These are phyloP conservation scores for Moniliella sp. DNA, from an alignment of 1,284 basidiomycete species.

Conservation along the genomic window DNA sequence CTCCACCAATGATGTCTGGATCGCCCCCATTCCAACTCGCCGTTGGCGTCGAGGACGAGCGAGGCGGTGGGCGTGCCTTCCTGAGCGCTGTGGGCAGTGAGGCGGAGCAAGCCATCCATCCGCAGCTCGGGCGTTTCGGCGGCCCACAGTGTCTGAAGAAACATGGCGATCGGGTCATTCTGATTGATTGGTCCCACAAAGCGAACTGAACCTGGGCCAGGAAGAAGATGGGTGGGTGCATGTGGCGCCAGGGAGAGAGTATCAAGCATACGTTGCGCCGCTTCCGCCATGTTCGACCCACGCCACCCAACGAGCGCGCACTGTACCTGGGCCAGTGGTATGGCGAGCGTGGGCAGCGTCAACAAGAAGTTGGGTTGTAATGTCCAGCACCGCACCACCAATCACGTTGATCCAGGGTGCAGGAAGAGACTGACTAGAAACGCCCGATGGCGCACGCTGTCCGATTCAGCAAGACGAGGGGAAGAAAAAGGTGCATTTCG, in stretches of 20 bases:
- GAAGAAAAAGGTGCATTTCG: no score
- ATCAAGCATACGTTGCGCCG: constrained; percentile 46
- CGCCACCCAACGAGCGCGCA: constrained; percentile 64
- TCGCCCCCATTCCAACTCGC: constrained; percentile 62
- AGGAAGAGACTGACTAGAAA: no score
- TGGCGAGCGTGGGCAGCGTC: constrained; percentile 5
- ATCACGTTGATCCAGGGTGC: constrained; percentile 10
- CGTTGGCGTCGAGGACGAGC: constrained; percentile 52
- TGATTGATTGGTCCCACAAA: no score
- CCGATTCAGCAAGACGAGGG: background rate
- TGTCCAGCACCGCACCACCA: constrained; percentile 24
- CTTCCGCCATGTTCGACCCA: constrained; percentile 84
- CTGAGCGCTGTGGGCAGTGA: constrained; percentile 3
- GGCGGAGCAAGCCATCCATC: constrained; percentile 50
- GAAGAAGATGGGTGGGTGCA: no score
- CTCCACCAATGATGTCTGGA: constrained; percentile 39
- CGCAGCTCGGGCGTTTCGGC: constrained; percentile 50
- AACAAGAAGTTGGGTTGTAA: constrained; percentile 5
- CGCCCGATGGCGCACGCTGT: background rate
- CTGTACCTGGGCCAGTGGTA: constrained; percentile 8
- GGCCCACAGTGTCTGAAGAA: constrained; percentile 42
- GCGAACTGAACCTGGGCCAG: no score
- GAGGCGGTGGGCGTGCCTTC: constrained; percentile 60
- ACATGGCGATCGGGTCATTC: constrained; percentile 7
- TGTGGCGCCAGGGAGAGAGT: constrained; percentile 1